Evolutionary conservation across 1,284 basidiomycete species (phyloP), one percentile per base, ranked within the genome.

Genomic region (Fistulina hepatica): DNA sequence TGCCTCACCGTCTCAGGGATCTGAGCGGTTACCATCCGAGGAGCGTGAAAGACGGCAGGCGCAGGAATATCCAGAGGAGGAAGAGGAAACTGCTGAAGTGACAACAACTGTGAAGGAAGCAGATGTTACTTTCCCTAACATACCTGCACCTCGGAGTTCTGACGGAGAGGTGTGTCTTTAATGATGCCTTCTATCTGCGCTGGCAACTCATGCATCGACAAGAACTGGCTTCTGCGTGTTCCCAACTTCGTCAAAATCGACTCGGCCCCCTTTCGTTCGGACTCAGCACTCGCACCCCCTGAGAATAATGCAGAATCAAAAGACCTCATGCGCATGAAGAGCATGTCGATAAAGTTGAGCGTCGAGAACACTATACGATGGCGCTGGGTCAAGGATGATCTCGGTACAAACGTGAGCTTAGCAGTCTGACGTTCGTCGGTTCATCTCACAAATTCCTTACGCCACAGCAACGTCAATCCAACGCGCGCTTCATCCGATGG

Each of bases 301-400:
- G 75, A 82, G 30, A 80, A 84, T 38, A 73, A 76, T 26, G 58
- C 63, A 7, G 59, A 69, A 33, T 61, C 70, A 37, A 68, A 58
- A 24, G 76, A 74, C 46, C 73, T 58, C 21, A 54, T 73, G 34
- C 74, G 75, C 47, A 81, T 81, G 57, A 76, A 72, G 56, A 80
- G 76, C 45, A 81, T 83, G 76, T 67, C 76, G 23, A 78, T 88
- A 50, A 84, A 84, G 55, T 68, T 93, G 36, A 83, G 83, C 50
- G 85, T 91, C 8, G 85, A 90, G 63, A 92, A 92, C 56, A 91
- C 89, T 2, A 68, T 94, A 21, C 75, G 90, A 32, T 94, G 90
- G 90, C 72, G 82, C 43, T 94, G 91, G 88, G 65, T 67, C 7
- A 81, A 82, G 52, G 77, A 83, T 50, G 68, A 74, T 41, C 59